Evolutionary conservation across 805 yeast species (phyloP).

Genomic region (Hanseniaspora jakobsenii): DNA sequence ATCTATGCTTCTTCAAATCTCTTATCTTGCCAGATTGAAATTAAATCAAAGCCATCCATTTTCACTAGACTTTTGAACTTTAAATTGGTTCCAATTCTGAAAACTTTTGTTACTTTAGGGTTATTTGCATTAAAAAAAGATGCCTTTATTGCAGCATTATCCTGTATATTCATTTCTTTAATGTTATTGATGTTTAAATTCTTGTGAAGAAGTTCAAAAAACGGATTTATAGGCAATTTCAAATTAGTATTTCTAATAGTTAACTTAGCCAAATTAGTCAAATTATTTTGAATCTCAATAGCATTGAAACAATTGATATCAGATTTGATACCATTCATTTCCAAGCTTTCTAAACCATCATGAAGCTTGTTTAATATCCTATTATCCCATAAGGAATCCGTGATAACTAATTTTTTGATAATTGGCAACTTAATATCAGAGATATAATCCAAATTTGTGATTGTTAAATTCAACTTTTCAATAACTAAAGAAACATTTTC

Average conservation of each 20-base stretch:
- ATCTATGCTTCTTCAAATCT: background rate
- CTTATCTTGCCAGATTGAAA: slow-evolving; percentile 71
- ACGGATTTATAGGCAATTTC: slow-evolving; percentile 2
- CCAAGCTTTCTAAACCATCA: background rate
- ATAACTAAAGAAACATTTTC: background rate
- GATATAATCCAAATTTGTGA: background rate
- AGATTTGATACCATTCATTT: background rate
- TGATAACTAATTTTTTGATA: background rate
- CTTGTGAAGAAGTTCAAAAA: slow-evolving; percentile 2
- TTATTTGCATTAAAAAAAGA: background rate
- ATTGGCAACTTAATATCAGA: slow-evolving; percentile 4
- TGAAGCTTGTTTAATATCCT: slow-evolving; percentile 6
- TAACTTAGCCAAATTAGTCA: background rate
- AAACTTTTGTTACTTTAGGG: slow-evolving; percentile 37
- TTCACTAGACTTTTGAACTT: slow-evolving; percentile 88
- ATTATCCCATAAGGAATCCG: slow-evolving; percentile 8
- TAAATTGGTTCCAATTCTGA: slow-evolving; percentile 75
- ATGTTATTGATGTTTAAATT: slow-evolving; percentile 1
- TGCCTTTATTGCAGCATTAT: background rate
- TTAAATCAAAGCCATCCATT: slow-evolving; percentile 90
- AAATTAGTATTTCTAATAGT: slow-evolving; percentile 6
- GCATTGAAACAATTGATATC: slow-evolving; percentile 2
- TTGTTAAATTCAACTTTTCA: slow-evolving; percentile 5
- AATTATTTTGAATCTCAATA: background rate
- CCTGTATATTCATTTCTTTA: slow-evolving; percentile 9